Evolutionary conservation across 768 basidiomycete species (phyloP), one percentile per base, ranked within the genome.

Genomic region (Zangia roseola): DNA sequence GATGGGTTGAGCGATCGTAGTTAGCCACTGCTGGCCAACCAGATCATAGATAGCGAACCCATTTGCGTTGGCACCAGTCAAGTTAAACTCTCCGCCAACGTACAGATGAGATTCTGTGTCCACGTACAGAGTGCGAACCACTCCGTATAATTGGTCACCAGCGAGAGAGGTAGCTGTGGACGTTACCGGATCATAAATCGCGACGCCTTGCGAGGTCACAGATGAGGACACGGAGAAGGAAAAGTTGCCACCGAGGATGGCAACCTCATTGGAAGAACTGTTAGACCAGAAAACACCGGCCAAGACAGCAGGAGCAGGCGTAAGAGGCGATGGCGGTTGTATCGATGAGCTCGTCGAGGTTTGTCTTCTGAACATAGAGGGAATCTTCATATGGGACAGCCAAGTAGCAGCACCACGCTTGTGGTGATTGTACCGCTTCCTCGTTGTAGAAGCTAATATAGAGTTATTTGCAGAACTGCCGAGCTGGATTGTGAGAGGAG

Each of bases 221-320:
- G 74, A 70, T 5, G 74, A 69, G 7, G 67, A 62, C 33, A 71
- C 53, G 6, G 73, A 50, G 61, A 84, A 84, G 1, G 87, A 80
- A 65, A 97, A 99, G 65, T 94, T 93, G 30, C 95, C 95, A 26
- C 94, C 95, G 40, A 97, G 73, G 53, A 97, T 81, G 36, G 82
- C 81, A 17, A 91, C 68, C 47, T 89, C 81, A 5, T 79, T 75
- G 10, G 71, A 71, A 3, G 85, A 79, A 31, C 74, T 74, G 62
- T 97, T 97, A 7, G 81, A 87, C 91, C 91, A 97, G 73, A 93
- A 97, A 2, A 81, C 79, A 26, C 91, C 95, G 0, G 91, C 79
- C 46, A 97, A 74, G 51, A 97, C 82, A 16, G 91, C 84, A 0
- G 93, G 91, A 1, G 91, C 88, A 2, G 79, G 71, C 2, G 83